Base-by-base conservation (phyloP, 306 rosid genomes). In the Nissolia schottii region DNA sequence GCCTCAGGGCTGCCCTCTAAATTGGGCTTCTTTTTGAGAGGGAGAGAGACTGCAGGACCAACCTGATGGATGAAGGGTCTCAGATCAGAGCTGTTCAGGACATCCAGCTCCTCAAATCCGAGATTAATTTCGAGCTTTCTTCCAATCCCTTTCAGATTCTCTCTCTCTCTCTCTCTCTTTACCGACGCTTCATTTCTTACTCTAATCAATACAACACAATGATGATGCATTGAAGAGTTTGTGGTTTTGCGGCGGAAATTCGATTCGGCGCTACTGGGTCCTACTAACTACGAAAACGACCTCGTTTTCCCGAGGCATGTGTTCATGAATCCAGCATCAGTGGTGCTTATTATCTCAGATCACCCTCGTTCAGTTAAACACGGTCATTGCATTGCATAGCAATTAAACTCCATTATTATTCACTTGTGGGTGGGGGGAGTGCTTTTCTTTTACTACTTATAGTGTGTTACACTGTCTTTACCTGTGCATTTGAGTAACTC, bases 121-220 rank as follows among this genome's bases (percentile, higher is more conserved):
- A 91, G 87, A 87, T 93, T 32, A 18, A 67, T 7, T 78, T 83
- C 2, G 96, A 93, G 83, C 94, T 83, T 38, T 29, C 89, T 41
- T 71, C 78, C 3, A 70, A 75, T 70, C 86, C 56, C 72, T 86
- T 58, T 38, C 89, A 87, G 98, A 97, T 93, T 77, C 78, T 61
- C 41, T 60, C 35, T 54, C 7, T 27, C 7, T 59, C 25, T 68
- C 29, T 63, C 64, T 38, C 11, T 38, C 10, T 22, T 61, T 25
- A 19, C 15, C 6, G 13, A 50, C 24, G 22, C 48, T 68, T 68
- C 55, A 3, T 55, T 22, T 40, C 29, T 25, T 9, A n/a, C n/a
- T 18, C 2, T 10, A 6, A n/a, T n/a, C n/a, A n/a, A n/a, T n/a
- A n/a, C n/a, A n/a, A n/a, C n/a, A n/a, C n/a, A n/a, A n/a, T n/a